Percentiles rank a stretch among this genome's conserved stretches.
These are phyloP conservation scores for Salvia rosmarinus DNA, from an alignment of 257 asterid genomes.

Conservation along the genomic window DNA sequence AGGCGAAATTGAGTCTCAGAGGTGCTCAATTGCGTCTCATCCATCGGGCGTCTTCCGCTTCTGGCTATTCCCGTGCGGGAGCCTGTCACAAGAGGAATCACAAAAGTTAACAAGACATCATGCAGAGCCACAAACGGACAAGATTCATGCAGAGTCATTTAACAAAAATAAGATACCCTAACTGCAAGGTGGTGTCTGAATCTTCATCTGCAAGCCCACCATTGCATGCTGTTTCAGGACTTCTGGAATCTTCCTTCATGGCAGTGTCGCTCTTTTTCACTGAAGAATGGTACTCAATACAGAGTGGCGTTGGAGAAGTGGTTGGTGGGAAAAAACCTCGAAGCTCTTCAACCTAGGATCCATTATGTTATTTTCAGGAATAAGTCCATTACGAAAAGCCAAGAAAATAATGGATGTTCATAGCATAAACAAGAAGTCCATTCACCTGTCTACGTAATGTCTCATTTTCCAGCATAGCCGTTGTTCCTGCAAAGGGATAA, in stretches of 20 bases:
- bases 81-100: conserved; percentile 45
- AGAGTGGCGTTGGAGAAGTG: conserved; percentile 34
- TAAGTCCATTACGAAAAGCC: neutral
- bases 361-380: conserved; percentile 1
- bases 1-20: conserved; percentile 33
- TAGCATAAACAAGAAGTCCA: conserved; percentile 20
- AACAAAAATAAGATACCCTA: conserved; percentile 43
- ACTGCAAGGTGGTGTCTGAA: conserved; percentile 61
- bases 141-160: neutral
- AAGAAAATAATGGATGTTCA: conserved; percentile 1
- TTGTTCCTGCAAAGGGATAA: conserved; percentile 51
- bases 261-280: conserved; percentile 25
- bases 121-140: neutral
- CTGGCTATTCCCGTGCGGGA: conserved; percentile 38
- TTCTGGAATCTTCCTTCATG: conserved; percentile 41
- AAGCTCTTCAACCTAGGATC: conserved; percentile 59
- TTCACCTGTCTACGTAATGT: conserved; percentile 59
- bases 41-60: conserved; percentile 52
- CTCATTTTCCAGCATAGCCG: conserved; percentile 56
- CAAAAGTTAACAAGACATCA: neutral
- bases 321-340: conserved; percentile 40
- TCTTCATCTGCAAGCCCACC: conserved; percentile 50
- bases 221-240: conserved; percentile 47
- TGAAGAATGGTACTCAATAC: conserved; percentile 40
- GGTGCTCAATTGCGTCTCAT: conserved; percentile 46